These are phyloP conservation scores for Solanum hybrid DNA, from an alignment of 305 asterid species.

Conservation along the genomic window DNA sequence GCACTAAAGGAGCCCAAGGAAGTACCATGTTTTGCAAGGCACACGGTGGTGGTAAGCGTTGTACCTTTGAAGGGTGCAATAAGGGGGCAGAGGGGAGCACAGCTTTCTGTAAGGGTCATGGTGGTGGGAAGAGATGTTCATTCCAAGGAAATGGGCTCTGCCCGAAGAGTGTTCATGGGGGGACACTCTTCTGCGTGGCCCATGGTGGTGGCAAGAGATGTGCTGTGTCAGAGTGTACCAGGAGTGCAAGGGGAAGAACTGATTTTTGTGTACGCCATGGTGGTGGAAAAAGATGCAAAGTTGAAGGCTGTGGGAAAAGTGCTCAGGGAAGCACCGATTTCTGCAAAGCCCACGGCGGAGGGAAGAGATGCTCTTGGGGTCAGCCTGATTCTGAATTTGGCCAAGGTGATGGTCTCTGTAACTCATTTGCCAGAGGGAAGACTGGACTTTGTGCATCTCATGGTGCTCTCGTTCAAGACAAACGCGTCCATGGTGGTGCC, in stretches of 20 bases:
- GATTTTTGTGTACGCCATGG: conserved; percentile 92
- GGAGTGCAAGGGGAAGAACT: conserved; percentile 96
- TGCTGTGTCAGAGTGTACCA: conserved; percentile 71
- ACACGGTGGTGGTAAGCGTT: conserved; percentile 94
- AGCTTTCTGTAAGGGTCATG: conserved; percentile 88
- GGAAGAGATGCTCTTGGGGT: conserved; percentile 92
- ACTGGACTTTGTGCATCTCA: conserved; percentile 75
- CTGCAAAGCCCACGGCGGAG: conserved; percentile 99
- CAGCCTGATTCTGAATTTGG: conserved; percentile 64
- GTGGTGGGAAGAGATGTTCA: conserved; percentile 91
- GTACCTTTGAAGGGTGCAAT: conserved; percentile 61
- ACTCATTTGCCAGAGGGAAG: conserved; percentile 71
- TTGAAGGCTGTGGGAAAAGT: conserved; percentile 75
- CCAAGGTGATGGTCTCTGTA: conserved; percentile 52
- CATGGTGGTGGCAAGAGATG: conserved; percentile 98
- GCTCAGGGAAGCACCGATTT: conserved; percentile 98
- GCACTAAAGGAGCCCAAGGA: conserved; percentile 93
- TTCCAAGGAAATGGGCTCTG: conserved; percentile 75
- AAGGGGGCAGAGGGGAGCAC: conserved; percentile 99
- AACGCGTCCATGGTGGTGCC: conserved; percentile 85
- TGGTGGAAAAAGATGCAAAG: conserved; percentile 93
- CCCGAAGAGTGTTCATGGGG: conserved; percentile 97
- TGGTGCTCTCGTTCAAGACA: conserved; percentile 70
- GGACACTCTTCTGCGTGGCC: conserved; percentile 86
- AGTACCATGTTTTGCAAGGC: conserved; percentile 94